Evolutionary conservation across 2,329 filamentous ascomycete species (phyloP).

Genomic region (Phialophora chinensis): DNA sequence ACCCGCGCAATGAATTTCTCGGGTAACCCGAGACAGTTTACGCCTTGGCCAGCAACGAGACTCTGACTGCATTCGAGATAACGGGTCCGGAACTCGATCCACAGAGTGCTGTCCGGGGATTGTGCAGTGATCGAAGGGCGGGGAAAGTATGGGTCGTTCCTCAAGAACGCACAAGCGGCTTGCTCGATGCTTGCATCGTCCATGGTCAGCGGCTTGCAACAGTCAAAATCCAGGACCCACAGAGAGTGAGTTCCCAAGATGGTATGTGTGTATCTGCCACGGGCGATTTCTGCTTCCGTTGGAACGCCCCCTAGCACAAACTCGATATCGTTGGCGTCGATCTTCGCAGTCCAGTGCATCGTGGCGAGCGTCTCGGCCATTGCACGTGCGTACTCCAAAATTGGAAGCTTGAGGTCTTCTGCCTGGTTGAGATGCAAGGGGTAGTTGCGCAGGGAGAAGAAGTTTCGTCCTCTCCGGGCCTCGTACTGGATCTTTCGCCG

Average conservation of each 20-base stretch:
- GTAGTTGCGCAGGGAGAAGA: slow-evolving; percentile 56
- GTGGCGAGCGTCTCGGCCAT: slow-evolving; percentile 61
- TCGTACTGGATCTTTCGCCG: slow-evolving; percentile 39
- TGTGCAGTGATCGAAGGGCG: slow-evolving; percentile 17
- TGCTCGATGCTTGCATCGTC: slow-evolving; percentile 50
- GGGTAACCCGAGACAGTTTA: slow-evolving; percentile 10
- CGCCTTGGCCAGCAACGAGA: slow-evolving; percentile 1
- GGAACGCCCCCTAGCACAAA: slow-evolving; percentile 55
- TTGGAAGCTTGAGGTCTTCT: slow-evolving; percentile 49
- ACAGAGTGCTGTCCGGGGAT: slow-evolving; percentile 30
- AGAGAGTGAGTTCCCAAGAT: slow-evolving; percentile 43
- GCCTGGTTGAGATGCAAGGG: slow-evolving; percentile 59
- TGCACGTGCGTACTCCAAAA: slow-evolving; percentile 47
- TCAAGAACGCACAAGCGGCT: slow-evolving; percentile 54
- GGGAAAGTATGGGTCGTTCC: slow-evolving; percentile 59
- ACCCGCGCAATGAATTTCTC: slow-evolving; percentile 22
- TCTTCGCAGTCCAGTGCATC: slow-evolving; percentile 55
- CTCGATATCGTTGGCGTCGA: slow-evolving; percentile 63
- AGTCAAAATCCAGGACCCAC: slow-evolving; percentile 60
- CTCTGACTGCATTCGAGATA: slow-evolving; percentile 27
- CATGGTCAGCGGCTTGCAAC: slow-evolving; percentile 48
- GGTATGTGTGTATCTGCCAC: slow-evolving; percentile 16
- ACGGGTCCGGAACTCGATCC: slow-evolving; percentile 18
- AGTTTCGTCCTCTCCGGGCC: slow-evolving; percentile 33
- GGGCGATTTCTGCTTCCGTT: background rate